phyloP scores from a whole-genome alignment of 2,329 filamentous ascomycete species.

The Metarhizium rileyi region DNA sequence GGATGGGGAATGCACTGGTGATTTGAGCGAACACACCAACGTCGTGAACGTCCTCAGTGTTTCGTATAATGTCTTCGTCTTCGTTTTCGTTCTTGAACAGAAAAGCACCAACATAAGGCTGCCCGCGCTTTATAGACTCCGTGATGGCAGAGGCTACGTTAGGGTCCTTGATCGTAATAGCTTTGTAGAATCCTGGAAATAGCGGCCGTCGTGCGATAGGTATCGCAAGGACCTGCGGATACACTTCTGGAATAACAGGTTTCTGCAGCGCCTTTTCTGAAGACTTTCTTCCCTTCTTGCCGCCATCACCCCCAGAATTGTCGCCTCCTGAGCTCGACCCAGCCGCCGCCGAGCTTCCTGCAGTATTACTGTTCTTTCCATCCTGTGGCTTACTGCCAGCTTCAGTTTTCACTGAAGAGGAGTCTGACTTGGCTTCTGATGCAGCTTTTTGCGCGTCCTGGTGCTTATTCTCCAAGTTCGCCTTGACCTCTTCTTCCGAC shows the following conservation, averaged over 20 bases:
- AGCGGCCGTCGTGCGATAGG: slow-evolving; percentile 88
- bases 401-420: slow-evolving; percentile 36
- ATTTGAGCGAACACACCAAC: slow-evolving; percentile 97
- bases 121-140: slow-evolving; percentile 92
- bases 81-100: slow-evolving; percentile 93
- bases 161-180: slow-evolving; percentile 89
- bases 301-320: slow-evolving; percentile 47
- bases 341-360: slow-evolving; percentile 45
- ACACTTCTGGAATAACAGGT: slow-evolving; percentile 83
- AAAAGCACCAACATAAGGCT: slow-evolving; percentile 95
- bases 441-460: slow-evolving; percentile 34
- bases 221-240: slow-evolving; percentile 95
- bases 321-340: slow-evolving; percentile 40
- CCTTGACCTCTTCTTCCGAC: slow-evolving; percentile 43
- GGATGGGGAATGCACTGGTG: slow-evolving; percentile 87
- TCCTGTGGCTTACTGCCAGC: slow-evolving; percentile 32
- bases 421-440: slow-evolving; percentile 33
- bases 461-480: slow-evolving; percentile 38
- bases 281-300: slow-evolving; percentile 63
- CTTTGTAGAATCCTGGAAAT: slow-evolving; percentile 98
- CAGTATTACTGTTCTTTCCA: slow-evolving; percentile 33
- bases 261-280: slow-evolving; percentile 74
- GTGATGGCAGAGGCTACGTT: slow-evolving; percentile 87
- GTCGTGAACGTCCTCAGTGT: slow-evolving; percentile 83
- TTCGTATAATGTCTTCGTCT: slow-evolving; percentile 89